Base-by-base conservation (phyloP, 23 red algal genomes). In the Rhodosorus marinus region DNA sequence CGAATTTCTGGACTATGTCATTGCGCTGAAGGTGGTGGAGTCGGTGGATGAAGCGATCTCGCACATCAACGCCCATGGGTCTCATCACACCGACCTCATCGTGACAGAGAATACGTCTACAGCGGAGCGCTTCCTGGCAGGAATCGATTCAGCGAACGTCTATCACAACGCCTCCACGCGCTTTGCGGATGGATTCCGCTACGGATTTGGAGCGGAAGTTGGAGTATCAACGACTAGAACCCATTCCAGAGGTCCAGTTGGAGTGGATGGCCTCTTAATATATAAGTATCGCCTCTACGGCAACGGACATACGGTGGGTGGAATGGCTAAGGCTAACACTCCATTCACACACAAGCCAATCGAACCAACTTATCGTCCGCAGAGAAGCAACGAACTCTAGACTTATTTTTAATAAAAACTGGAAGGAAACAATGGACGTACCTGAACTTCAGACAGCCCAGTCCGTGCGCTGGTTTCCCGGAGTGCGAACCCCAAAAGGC, bases 171-270 rank as follows among this genome's bases (percentile, higher is more conserved):
- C 70, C 4, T 85, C 78, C 20, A 98, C 90, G 3, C 57, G 90
- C 6, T 98, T 98, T 74, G 90, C 79, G 8, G 90, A 98, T 64
- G 90, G 90, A 25, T 98, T 85, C 67, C 78, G 90, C 49, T 76
- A 80, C 57, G 90, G 90, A 33, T 98, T 98, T 38, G 79, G 90
- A 29, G 78, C 76, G 24, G 90, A 98, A 56, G 90, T 98, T 25
- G 90, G 90, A n/a, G 79, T 98, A 14, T 72, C 62, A 32, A 95
- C 88, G 11, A 78, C 81, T 38, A 68, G 81, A 26, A 98, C 78
- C 15, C 90, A 98, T 33, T 74, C 90, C 24, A 20, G 90, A 9
- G 73, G 90, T 8, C 90, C 90, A 0, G 90, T 98, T 29, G 90
- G 90, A 23, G 59, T 98, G 22, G 78, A 98, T 47, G 79, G 90